Evolutionary conservation across 768 basidiomycete genomes (phyloP), one percentile per base, ranked within the genome.

Genomic region (Asterophora lycoperdoides): DNA sequence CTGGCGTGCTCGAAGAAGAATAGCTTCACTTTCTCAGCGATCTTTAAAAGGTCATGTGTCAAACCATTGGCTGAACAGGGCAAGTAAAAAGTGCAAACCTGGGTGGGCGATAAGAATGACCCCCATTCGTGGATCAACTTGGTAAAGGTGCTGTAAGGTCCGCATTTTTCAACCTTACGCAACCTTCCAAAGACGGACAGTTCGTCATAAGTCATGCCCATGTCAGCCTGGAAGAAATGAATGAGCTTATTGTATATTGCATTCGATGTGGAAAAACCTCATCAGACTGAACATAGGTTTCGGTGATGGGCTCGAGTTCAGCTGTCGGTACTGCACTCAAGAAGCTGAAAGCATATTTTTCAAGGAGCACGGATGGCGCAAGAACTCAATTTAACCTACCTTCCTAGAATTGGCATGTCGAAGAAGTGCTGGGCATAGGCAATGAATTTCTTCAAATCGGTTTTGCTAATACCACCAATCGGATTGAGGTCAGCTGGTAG

Each of bases 201-300:
- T 57, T 98, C 96, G 57, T 97, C 89, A 61, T 97, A 98, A 0
- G 95, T 96, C 96, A 98, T 98, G 8, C 95, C 95, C 95, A 98
- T 98, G 60, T 98, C 95, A 14, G 80, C 92, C 91, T 92, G 32
- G 23, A 30, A 9, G 17, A 8, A n/a, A 34, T 44, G 8, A n/a
- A 36, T 44, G 17, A 39, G 41, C 39, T 56, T 41, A 38, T 33
- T 44, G 46, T 2, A 37, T 40, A 14, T 32, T 18, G 30, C 26
- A 20, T 35, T 14, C 19, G 18, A 32, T 15, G 36, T 26, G 14
- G 8, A 55, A 71, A 37, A 48, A 86, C 93, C 76, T 99, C 96
- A 59, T 99, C 96, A 0, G 93, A 82, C 58, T 99, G 96, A 8
- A 96, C 86, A 61, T 97, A 97, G 5, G 83, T 86, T 55, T 92